Base-by-base conservation (phyloP, 371 early-diverging fungal genomes). In the Racocetra persica region DNA sequence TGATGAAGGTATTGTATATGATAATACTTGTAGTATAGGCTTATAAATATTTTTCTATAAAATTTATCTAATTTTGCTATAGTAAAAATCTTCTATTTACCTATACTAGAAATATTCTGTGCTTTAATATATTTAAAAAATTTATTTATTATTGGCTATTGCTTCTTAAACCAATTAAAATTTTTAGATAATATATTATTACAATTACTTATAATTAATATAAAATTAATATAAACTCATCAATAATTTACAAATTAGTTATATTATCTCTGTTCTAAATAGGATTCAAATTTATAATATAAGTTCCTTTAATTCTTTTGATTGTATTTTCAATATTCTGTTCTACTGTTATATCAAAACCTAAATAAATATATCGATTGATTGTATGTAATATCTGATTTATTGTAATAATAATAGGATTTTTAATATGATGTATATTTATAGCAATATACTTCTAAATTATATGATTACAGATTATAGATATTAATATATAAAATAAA, bases 131-230 rank as follows among this genome's bases (percentile, higher is more conserved):
- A 71, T 71, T 54, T 24, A 11, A 14, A 49, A 49, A 38, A 16
- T 51, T 71, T 49, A 26, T 28, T 52, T 26, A 14, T n/a, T 26
- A 26, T 71, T 10, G 71, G 71, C 52, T 54, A 71, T 16, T 22
- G 32, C 54, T 52, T 52, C 24, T 71, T 28, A 71, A 71, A 71
- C 71, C 26, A 71, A 14, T 71, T 71, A 28, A 54, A 71, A 38
- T 36, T 49, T 24, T 24, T 24, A 51, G 70, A 51, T 22, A 70
- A 36, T 24, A n/a, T 70, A 59, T 59, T 59, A 24, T 59, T 59
- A 24, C 5, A 1, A 24, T 7, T 59, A 20, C 55, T 11, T 55
- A 3, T 55, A 55, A 5, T 55, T 18, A n/a, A 18, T 55, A 2
- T 55, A 3, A 55, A 55, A 55, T 55, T 18, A 55, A 18, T 55